Evolutionary conservation across 2,329 filamentous ascomycete species (phyloP).

Genomic region (Furcasterigmium sp.): DNA sequence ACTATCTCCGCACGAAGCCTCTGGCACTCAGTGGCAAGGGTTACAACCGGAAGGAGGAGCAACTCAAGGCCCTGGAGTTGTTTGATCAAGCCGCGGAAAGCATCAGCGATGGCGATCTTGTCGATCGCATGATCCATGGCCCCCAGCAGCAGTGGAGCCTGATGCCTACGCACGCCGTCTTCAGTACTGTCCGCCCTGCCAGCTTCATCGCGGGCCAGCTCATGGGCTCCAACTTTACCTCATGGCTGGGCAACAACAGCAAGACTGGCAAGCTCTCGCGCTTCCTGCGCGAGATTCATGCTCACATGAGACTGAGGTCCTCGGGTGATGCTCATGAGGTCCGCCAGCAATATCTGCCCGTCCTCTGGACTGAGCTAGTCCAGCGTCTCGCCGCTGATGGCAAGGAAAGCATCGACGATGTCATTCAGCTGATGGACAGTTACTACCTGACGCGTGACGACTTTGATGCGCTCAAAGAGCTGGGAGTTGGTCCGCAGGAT

Average conservation of each 20-base stretch:
- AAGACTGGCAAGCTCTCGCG: conserved; percentile 74
- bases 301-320: conserved; percentile 88
- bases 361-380: conserved; percentile 78
- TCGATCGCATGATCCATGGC: conserved; percentile 97
- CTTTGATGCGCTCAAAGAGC: conserved; percentile 86
- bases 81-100: conserved; percentile 86
- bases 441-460: conserved; percentile 95
- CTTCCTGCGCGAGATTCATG: conserved; percentile 88
- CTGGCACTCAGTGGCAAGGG: conserved; percentile 50
- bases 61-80: conserved; percentile 79
- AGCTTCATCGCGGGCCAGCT: conserved; percentile 82
- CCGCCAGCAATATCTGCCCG: conserved; percentile 87
- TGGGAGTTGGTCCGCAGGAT: conserved; percentile 81
- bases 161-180: conserved; percentile 94
- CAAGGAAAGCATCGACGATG: conserved; percentile 72
- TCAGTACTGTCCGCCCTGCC: conserved; percentile 88
- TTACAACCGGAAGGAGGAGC: conserved; percentile 62
- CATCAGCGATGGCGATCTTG: conserved; percentile 93
- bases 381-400: conserved; percentile 71
- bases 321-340: conserved; percentile 92
- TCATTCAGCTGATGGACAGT: conserved; percentile 94
- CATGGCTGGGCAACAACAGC: conserved; percentile 94
- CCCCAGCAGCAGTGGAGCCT: conserved; percentile 97
- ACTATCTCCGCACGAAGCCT: conserved; percentile 84
- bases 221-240: conserved; percentile 71